A percentile compares a stretch with the other conserved stretches of the same genome.
phyloP scores from a whole-genome alignment of 495 filamentous ascomycete species.

The Hypomontagnella monticulosa region DNA sequence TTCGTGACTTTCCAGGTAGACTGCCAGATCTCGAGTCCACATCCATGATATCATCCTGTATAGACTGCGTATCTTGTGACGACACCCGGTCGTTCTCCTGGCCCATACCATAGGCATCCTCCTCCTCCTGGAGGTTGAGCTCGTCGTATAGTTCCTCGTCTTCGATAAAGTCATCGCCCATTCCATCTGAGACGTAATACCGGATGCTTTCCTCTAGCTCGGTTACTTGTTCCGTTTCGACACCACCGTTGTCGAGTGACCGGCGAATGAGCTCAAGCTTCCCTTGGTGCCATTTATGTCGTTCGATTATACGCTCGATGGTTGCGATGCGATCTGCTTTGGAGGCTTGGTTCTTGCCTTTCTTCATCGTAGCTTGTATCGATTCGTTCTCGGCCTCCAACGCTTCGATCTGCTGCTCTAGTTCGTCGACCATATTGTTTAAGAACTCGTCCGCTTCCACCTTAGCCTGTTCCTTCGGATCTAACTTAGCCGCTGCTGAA shows the following conservation, averaged over 20 bases:
- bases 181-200: slow-evolving; percentile 93
- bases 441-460: slow-evolving; percentile 86
- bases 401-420: slow-evolving; percentile 90
- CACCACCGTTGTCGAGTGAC: slow-evolving; percentile 88
- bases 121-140: slow-evolving; percentile 89
- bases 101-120: slow-evolving; percentile 81
- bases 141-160: slow-evolving; percentile 95
- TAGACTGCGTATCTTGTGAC: slow-evolving; percentile 93
- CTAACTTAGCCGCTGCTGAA: slow-evolving; percentile 86
- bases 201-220: slow-evolving; percentile 90
- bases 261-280: slow-evolving; percentile 92
- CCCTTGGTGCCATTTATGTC: slow-evolving; percentile 94
- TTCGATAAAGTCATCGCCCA: slow-evolving; percentile 87
- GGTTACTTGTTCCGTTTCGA: slow-evolving; percentile 84
- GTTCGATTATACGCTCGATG: slow-evolving; percentile 83
- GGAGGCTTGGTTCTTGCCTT: slow-evolving; percentile 82
- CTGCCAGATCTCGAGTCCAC: slow-evolving; percentile 63
- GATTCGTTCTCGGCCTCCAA: slow-evolving; percentile 91
- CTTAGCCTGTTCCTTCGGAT: slow-evolving; percentile 95
- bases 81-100: slow-evolving; percentile 86
- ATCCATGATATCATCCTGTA: slow-evolving; percentile 84
- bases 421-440: slow-evolving; percentile 85
- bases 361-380: slow-evolving; percentile 89
- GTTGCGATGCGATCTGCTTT: slow-evolving; percentile 89
- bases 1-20: slow-evolving; percentile 62